phyloP scores from a whole-genome alignment of 345 rosid species.

The Arabis alpina region DNA sequence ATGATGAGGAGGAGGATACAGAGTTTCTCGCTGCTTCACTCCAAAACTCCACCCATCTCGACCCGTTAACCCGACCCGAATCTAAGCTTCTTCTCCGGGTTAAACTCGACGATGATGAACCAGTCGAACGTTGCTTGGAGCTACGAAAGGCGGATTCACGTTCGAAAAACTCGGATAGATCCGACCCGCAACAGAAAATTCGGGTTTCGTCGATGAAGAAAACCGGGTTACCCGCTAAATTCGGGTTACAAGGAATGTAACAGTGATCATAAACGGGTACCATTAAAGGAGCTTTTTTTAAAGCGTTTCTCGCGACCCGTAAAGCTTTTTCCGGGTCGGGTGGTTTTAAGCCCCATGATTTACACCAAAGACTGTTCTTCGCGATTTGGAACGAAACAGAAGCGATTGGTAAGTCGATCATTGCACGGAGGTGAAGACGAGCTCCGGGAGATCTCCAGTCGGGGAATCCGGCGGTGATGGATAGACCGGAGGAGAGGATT shows the following conservation, averaged over 20 bases:
- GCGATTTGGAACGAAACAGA: slow-evolving; percentile 81
- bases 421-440: slow-evolving; percentile 74
- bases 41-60: slow-evolving; percentile 93
- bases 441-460: slow-evolving; percentile 77
- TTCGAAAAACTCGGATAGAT: slow-evolving; percentile 76
- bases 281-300: slow-evolving; percentile 73
- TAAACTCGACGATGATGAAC: slow-evolving; percentile 45
- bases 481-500: slow-evolving; percentile 70
- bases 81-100: slow-evolving; percentile 69
- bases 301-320: slow-evolving; percentile 70
- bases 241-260: slow-evolving; percentile 87
- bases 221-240: slow-evolving; percentile 81
- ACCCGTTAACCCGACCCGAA: slow-evolving; percentile 42
- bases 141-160: slow-evolving; percentile 63
- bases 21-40: slow-evolving; percentile 75
- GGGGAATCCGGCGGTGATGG: slow-evolving; percentile 73
- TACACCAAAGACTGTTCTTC: slow-evolving; percentile 76
- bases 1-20: slow-evolving; percentile 43
- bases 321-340: slow-evolving; percentile 76
- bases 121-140: slow-evolving; percentile 55
- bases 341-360: slow-evolving; percentile 80
- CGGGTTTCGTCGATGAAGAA: slow-evolving; percentile 80
- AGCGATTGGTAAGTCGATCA: slow-evolving; percentile 75
- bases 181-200: slow-evolving; percentile 81
- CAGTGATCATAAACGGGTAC: slow-evolving; percentile 83